These are phyloP conservation scores for Pythium oligandrum DNA, from an alignment of 352 stramenopile genomes.

Conservation along the genomic window DNA sequence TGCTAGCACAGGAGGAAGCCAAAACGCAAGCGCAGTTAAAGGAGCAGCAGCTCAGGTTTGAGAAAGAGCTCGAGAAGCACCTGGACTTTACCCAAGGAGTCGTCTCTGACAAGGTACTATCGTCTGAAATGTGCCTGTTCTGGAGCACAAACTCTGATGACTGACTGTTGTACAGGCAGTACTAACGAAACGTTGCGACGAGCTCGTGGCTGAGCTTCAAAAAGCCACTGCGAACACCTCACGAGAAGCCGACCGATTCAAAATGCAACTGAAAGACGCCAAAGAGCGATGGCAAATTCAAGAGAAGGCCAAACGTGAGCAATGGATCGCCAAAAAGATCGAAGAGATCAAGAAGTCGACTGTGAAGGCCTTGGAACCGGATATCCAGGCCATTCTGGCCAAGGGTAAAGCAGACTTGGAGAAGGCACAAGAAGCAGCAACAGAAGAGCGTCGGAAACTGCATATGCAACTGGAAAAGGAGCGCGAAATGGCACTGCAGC, in stretches of 20 bases:
- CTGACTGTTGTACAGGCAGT: constrained; percentile 26
- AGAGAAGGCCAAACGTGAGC: constrained; percentile 64
- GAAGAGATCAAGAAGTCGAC: constrained; percentile 86
- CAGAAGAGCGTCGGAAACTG: constrained; percentile 52
- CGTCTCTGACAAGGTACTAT: constrained; percentile 64
- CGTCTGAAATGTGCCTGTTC: background rate
- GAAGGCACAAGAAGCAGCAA: constrained; percentile 45
- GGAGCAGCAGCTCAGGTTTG: constrained; percentile 49
- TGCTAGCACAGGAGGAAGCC: constrained; percentile 40
- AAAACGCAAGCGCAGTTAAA: constrained; percentile 48
- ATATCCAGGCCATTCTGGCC: constrained; percentile 76
- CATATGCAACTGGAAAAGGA: constrained; percentile 57
- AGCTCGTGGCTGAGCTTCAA: constrained; percentile 62
- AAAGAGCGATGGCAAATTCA: constrained; percentile 67
- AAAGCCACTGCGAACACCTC: constrained; percentile 33
- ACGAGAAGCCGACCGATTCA: constrained; percentile 57
- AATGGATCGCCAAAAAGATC: constrained; percentile 82
- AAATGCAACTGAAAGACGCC: constrained; percentile 72
- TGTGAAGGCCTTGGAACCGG: constrained; percentile 65
- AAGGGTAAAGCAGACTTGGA: constrained; percentile 72
- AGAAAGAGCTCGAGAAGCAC: constrained; percentile 78
- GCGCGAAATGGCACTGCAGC: constrained; percentile 38
- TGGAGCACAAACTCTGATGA: background rate
- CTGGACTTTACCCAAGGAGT: constrained; percentile 77
- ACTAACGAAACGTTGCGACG: constrained; percentile 68